Conservation (phyloP, 768 basidiomycete species). For the Termitomyces sp. region DNA sequence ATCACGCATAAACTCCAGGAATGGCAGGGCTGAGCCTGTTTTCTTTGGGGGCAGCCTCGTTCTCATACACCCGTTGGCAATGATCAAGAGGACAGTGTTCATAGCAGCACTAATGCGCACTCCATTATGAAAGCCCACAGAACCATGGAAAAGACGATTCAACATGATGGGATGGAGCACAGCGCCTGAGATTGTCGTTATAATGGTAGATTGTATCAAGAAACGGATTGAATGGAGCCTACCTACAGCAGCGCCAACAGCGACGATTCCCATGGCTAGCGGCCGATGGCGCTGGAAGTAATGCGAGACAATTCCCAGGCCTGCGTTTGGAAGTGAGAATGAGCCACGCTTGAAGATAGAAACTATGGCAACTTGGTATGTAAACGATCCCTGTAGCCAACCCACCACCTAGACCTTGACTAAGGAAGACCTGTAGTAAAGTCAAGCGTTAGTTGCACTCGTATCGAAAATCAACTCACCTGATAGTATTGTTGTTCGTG, state of each 20-base stretch:
- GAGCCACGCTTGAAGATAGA: not conserved
- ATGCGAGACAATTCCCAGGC: conserved; percentile 40
- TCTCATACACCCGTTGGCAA: not conserved
- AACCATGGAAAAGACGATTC: not conserved
- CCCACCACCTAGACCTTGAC: conserved; percentile 41
- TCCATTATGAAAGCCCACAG: not conserved
- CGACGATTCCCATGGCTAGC: conserved; percentile 48
- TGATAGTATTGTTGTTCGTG: conserved; percentile 28
- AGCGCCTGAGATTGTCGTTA: not conserved
- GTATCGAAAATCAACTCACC: conserved; percentile 1
- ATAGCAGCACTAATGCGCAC: not conserved
- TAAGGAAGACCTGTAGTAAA: conserved; percentile 29
- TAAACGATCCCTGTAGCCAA: conserved; percentile 44
- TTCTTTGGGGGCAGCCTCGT: not conserved
- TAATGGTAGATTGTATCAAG: not conserved
- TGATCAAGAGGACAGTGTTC: not conserved
- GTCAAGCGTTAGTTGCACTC: too few species aligned
- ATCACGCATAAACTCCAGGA: not conserved
- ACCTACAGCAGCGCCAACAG: not conserved
- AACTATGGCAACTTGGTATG: conserved; percentile 25
- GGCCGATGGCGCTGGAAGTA: conserved; percentile 42
- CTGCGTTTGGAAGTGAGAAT: conserved; percentile 5
- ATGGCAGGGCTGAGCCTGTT: not conserved
- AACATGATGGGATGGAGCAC: not conserved
- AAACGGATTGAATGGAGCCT: too few species aligned